Evolutionary conservation across 345 rosid genomes (phyloP).

Genomic region (Laguncularia racemosa): DNA sequence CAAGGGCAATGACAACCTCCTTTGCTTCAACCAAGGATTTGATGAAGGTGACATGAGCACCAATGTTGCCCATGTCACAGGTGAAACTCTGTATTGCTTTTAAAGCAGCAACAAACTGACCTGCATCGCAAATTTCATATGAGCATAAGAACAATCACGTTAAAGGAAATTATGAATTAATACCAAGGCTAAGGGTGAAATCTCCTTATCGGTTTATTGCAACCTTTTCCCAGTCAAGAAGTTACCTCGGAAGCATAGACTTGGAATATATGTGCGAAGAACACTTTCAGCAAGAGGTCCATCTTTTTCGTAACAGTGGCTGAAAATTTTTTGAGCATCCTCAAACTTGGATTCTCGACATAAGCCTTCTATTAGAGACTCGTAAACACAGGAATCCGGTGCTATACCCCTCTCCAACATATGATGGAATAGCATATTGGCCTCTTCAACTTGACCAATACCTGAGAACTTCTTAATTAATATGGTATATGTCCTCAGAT

Average conservation of each 20-base stretch:
- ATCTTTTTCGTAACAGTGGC: constrained; percentile 39
- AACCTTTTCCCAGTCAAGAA: not conserved
- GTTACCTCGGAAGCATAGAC: constrained; percentile 56
- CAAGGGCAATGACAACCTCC: constrained; percentile 40
- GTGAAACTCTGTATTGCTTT: constrained; percentile 29
- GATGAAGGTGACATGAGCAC: constrained; percentile 46
- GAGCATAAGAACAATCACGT: not conserved
- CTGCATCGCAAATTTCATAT: constrained; percentile 19
- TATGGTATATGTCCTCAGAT: constrained; percentile 52
- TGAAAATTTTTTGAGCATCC: constrained; percentile 45
- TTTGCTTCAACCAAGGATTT: constrained; percentile 50
- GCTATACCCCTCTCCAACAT: constrained; percentile 60
- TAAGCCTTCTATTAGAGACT: constrained; percentile 49
- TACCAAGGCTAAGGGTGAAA: not conserved
- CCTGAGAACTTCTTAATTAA: constrained; percentile 63
- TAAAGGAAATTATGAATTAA: not conserved
- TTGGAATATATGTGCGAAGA: constrained; percentile 29
- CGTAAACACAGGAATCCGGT: constrained; percentile 54
- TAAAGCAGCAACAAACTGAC: constrained; percentile 38
- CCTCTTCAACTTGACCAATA: constrained; percentile 62
- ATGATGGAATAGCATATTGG: constrained; percentile 52
- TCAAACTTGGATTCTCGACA: constrained; percentile 58
- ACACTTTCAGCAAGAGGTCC: constrained; percentile 29
- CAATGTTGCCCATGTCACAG: constrained; percentile 29
- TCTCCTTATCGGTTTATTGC: not conserved